These are phyloP conservation scores for Symbiotaphrina buchneri DNA, from an alignment of 495 filamentous ascomycete species.

Conservation along the genomic window DNA sequence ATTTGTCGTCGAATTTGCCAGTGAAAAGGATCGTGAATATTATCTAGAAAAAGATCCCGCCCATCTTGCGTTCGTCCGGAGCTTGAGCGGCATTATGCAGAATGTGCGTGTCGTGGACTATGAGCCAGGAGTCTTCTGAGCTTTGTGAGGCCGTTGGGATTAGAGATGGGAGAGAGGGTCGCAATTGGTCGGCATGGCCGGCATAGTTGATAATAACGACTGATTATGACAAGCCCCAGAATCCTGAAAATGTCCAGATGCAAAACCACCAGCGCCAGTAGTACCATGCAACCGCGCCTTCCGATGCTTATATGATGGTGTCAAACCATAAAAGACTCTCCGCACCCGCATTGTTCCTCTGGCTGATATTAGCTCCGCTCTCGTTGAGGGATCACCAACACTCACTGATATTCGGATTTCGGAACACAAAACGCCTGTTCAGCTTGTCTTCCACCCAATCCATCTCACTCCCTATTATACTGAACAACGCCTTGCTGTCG, in stretches of 20 bases:
- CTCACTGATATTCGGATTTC: conserved; percentile 96
- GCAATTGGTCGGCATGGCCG: too few relatives aligned
- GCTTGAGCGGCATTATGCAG: conserved; percentile 13
- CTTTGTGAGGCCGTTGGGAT: too few relatives aligned
- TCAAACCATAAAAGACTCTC: conserved; percentile 86
- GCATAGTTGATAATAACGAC: too few relatives aligned
- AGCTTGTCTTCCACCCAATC: conserved; percentile 95
- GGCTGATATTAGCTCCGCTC: too few relatives aligned
- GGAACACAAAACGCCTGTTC: conserved; percentile 74
- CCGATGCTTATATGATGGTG: too few relatives aligned
- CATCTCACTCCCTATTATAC: conserved; percentile 98
- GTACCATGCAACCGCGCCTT: too few relatives aligned
- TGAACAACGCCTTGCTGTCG: conserved; percentile 90
- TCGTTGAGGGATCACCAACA: conserved; percentile 9
- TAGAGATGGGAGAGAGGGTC: too few relatives aligned
- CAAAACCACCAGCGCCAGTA: too few relatives aligned
- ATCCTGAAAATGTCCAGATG: too few relatives aligned
- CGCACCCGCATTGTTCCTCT: conserved; percentile 96
- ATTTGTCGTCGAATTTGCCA: conserved; percentile 39
- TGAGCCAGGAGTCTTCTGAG: conserved; percentile 13
- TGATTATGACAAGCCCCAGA: too few relatives aligned
- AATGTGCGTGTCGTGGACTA: conserved; percentile 23
- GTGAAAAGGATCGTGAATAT: conserved; percentile 28
- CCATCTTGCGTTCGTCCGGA: conserved; percentile 22
- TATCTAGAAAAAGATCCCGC: conserved; percentile 25